These are phyloP conservation scores for Saccharomyces hybrid DNA, from an alignment of 1,139 yeast species.

Conservation along the genomic window DNA sequence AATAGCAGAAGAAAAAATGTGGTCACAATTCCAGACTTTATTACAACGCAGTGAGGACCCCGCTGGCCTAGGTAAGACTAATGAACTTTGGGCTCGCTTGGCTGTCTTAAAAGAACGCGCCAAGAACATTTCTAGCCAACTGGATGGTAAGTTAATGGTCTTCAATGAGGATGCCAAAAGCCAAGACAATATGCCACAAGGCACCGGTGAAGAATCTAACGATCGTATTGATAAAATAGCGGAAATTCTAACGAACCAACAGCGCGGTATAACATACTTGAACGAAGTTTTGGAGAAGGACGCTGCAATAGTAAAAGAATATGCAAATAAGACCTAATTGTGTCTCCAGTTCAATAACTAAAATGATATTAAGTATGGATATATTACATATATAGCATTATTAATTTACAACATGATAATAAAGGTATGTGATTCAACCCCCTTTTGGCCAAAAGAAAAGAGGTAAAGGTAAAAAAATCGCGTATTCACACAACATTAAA, in stretches of 20 bases:
- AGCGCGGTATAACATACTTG: slow-evolving; percentile 77
- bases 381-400: not conserved
- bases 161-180: slow-evolving; percentile 24
- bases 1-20: slow-evolving; percentile 85
- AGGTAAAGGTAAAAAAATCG: no score
- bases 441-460: no score
- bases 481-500: not conserved
- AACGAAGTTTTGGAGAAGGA: slow-evolving; percentile 73
- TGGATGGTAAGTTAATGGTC: slow-evolving; percentile 34
- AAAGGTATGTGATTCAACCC: no score
- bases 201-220: slow-evolving; percentile 38
- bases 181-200: slow-evolving; percentile 7
- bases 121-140: slow-evolving; percentile 47
- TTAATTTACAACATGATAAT: not conserved
- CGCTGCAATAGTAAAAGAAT: slow-evolving; percentile 17
- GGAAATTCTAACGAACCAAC: slow-evolving; percentile 74
- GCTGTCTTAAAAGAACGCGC: slow-evolving; percentile 73
- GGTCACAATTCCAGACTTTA: slow-evolving; percentile 60
- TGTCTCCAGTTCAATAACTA: not conserved
- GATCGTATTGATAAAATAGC: slow-evolving; percentile 61
- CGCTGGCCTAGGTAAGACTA: slow-evolving; percentile 72
- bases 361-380: not conserved
- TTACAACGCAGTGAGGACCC: slow-evolving; percentile 64
- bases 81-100: slow-evolving; percentile 89
- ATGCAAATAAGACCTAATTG: not conserved